Evolutionary conservation across 1,139 yeast genomes (phyloP), one percentile per base, ranked within the genome.

Genomic region (Lodderomyces jiufengensis): DNA sequence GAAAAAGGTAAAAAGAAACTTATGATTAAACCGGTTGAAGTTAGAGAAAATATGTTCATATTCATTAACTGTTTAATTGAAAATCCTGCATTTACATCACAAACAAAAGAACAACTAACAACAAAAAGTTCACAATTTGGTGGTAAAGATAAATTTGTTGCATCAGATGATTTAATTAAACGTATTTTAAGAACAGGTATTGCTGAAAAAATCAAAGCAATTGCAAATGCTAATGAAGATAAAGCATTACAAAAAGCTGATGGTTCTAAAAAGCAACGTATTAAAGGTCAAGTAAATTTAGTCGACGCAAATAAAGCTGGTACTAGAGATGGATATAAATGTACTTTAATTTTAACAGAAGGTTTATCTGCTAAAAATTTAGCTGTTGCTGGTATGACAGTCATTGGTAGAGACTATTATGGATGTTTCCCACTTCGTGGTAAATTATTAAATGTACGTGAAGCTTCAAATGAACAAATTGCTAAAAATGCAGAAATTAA

Each of bases 271-370:
- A 86, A 86, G 54, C 78, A 74, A 50, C 79, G 98, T 63, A 79
- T 94, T 43, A 90, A 95, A 34, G 94, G 90, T 31, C 84, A 84
- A 57, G 85, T 86, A 9, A 92, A 92, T 58, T 73, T 94, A 39
- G 95, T 85, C 45, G 99, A 94, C 66, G 99, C 99, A 2, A 90
- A 90, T 55, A 86, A 76, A 54, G 99, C 99, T 0, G 99, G 99
- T 42, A 90, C 98, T 0, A 78, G 73, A 46, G 96, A 90, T 26
- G 95, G 97, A 16, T 74, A 81, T 50, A 84, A 87, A 55, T 90
- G 97, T 67, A 92, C 97, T 1, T 70, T 94, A 50, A 87, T 94
- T 51, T 64, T 94, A 41, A 92, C 98, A 1, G 99, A 94, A 66
- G 99, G 99, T 54, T 97, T 90, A 54, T 94, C 98, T 41, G 99